These are phyloP conservation scores for Clitoria ternatea DNA, from an alignment of 306 rosid genomes.

Conservation along the genomic window DNA sequence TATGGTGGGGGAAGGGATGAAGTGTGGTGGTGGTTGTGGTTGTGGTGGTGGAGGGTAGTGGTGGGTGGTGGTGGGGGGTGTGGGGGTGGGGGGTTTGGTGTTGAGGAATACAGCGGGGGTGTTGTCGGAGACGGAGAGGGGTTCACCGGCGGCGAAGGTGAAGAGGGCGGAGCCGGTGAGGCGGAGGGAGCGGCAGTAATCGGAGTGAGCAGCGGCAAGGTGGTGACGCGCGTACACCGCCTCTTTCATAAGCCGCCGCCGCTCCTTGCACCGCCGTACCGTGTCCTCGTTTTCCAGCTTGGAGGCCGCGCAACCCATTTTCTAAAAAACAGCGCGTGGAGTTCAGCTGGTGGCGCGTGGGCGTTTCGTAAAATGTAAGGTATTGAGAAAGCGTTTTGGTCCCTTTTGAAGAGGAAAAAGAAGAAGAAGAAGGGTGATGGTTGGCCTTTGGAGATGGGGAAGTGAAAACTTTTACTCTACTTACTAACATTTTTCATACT, in stretches of 20 bases:
- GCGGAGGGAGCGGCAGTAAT: constrained; percentile 91
- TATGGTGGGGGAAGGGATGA: constrained; percentile 49
- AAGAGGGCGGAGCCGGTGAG: constrained; percentile 75
- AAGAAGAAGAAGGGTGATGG: background rate
- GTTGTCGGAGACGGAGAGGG: constrained; percentile 64
- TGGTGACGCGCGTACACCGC: constrained; percentile 82
- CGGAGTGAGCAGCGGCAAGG: constrained; percentile 94
- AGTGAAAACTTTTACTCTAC: too few relatives aligned
- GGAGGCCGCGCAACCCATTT: constrained; percentile 87
- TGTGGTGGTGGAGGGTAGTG: constrained; percentile 35
- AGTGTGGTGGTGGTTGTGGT: constrained; percentile 28
- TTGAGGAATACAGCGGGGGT: constrained; percentile 83
- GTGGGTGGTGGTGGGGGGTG: constrained; percentile 9
- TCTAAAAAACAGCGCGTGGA: constrained; percentile 8
- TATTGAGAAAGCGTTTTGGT: background rate
- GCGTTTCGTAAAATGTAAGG: background rate
- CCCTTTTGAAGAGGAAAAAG: background rate
- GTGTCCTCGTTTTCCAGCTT: constrained; percentile 94
- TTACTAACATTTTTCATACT: too few relatives aligned
- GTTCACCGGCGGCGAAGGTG: constrained; percentile 69
- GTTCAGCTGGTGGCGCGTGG: background rate
- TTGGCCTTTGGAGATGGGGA: too few relatives aligned
- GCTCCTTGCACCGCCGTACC: constrained; percentile 87
- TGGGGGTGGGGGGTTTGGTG: constrained; percentile 27
- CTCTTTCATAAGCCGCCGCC: constrained; percentile 89